phyloP scores from a whole-genome alignment of 129 eudicot genomes.

The Arctium minus region DNA sequence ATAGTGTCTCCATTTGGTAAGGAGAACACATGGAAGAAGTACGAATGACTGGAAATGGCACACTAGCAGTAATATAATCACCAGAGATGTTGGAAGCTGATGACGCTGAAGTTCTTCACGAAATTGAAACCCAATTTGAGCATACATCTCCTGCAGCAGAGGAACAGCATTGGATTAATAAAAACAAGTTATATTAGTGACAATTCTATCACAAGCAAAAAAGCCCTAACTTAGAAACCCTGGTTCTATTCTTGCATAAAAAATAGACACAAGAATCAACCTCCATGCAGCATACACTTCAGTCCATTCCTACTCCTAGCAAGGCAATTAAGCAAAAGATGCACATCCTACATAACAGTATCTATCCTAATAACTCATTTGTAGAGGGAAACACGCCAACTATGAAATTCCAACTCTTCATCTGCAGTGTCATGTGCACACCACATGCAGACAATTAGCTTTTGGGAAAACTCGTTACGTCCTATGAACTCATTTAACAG shows the following conservation, averaged over 20 bases:
- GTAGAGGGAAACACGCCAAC: not conserved
- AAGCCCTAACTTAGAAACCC: not conserved
- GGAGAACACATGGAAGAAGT: not conserved
- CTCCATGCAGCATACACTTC: not conserved
- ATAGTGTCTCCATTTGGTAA: not conserved
- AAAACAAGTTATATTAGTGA: not conserved
- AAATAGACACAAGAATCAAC: not conserved
- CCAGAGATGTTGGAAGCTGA: slow-evolving; percentile 59
- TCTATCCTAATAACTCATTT: not conserved
- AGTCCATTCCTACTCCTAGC: not conserved
- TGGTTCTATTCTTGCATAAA: not conserved
- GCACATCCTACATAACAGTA: not conserved
- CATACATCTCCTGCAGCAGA: slow-evolving; percentile 70
- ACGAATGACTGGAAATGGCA: not conserved
- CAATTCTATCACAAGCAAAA: too few species aligned
- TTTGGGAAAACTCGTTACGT: too few species aligned
- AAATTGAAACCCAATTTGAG: slow-evolving; percentile 72
- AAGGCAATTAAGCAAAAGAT: not conserved
- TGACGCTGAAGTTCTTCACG: slow-evolving; percentile 71
- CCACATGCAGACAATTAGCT: too few species aligned
- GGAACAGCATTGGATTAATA: not conserved
- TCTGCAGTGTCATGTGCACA: not conserved
- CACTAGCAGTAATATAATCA: slow-evolving; percentile 15
- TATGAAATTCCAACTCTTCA: too few species aligned
- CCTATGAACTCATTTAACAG: too few species aligned